phyloP scores from a whole-genome alignment of 2,329 filamentous ascomycete species.

The Eutypa lata region DNA sequence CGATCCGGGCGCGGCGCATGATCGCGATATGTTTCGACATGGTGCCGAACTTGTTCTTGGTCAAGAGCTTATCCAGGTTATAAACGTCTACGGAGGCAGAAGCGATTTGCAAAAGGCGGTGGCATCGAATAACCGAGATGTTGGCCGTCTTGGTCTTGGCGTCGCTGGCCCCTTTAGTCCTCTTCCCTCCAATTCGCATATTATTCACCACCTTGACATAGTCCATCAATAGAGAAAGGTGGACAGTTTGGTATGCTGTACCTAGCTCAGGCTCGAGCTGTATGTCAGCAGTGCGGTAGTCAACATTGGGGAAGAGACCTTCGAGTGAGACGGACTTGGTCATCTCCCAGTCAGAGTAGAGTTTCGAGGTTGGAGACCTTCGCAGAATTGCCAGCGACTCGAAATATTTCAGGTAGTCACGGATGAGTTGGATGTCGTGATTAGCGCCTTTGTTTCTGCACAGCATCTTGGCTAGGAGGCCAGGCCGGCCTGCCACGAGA shows the following conservation, averaged over 20 bases:
- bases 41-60: constrained; percentile 11
- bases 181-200: not conserved
- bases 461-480: constrained; percentile 17
- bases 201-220: constrained; percentile 16
- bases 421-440: constrained; percentile 16
- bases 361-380: constrained; percentile 21
- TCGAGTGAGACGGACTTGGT: constrained; percentile 15
- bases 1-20: constrained; percentile 19
- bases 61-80: constrained; percentile 16
- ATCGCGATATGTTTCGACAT: constrained; percentile 7
- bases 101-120: constrained; percentile 19
- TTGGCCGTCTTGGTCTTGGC: not conserved
- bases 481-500: constrained; percentile 18
- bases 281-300: constrained; percentile 23
- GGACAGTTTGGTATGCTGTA: constrained; percentile 17
- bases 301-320: constrained; percentile 21
- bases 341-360: constrained; percentile 17
- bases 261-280: constrained; percentile 10
- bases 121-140: no score
- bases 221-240: constrained; percentile 15
- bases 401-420: constrained; percentile 20
- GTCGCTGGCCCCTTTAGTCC: no score
- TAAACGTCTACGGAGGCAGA: constrained; percentile 24
- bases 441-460: not conserved
- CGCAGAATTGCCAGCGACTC: constrained; percentile 25